Evolutionary conservation across 768 basidiomycete species (phyloP), one percentile per base, ranked within the genome.

Genomic region (Leccinellum luteum): DNA sequence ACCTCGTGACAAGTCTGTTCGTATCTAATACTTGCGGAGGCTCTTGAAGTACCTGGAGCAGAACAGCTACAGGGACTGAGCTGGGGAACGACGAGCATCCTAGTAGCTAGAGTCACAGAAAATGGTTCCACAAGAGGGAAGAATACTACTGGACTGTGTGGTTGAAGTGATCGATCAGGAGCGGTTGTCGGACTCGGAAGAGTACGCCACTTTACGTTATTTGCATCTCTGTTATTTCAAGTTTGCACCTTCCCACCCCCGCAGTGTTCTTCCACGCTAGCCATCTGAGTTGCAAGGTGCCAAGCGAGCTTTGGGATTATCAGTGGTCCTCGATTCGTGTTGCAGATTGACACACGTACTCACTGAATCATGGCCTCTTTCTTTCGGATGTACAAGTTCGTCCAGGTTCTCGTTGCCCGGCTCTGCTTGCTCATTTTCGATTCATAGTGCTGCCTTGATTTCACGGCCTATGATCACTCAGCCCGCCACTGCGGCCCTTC

Each of bases 401-500:
- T 73, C 30, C 3, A 17, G 15, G 32, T 51, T 28, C 12, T 25
- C 12, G 25, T 35, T 14, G 0, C 7, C 1, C 5, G 6, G 47
- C 27, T 27, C 23, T 31, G 27, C 44, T 49, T 59, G 34, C 50
- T 62, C 57, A 63, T 61, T 35, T 19, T 13, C 19, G 38, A 6
- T 34, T 58, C 30, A 27, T 69, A 90, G 89, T 68, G 74, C 83
- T 1, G 73, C 80, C 19, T 78, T 90, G 21, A 71, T 86, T 51
- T 81, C 85, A 12, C 78, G 82, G 13, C 89, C 89, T 0, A 76
- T 88, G 74, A 54, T 83, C 17, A 74, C 84, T 2, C 87, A 89
- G 62, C 88, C 85, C 56, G 71, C 74, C 0, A 88, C 88, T 1
- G 87, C 86, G 0, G 82, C 80, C 1, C 63, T 87, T 51, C 74